Conservation (phyloP, 352 stramenopile species). For the Phytophthora fragariae region DNA sequence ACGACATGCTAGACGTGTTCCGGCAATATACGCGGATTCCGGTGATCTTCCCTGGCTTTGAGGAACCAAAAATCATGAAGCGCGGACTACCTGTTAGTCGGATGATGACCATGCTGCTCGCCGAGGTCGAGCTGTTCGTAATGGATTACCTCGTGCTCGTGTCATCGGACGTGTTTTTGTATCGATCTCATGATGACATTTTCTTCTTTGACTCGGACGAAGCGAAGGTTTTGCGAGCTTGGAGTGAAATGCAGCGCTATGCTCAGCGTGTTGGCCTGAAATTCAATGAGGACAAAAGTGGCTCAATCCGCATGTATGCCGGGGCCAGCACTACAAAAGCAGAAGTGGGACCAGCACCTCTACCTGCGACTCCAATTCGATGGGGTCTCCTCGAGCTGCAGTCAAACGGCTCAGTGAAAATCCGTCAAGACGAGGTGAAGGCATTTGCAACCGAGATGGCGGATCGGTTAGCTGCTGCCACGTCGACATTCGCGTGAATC, state of each 20-base stretch:
- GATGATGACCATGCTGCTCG: conserved; percentile 49
- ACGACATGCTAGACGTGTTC: conserved; percentile 44
- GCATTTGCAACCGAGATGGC: conserved; percentile 53
- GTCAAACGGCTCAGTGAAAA: conserved; percentile 46
- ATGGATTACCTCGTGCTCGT: conserved; percentile 58
- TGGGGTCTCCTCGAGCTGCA: conserved; percentile 57
- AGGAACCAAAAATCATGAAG: conserved; percentile 38
- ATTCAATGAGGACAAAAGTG: conserved; percentile 58
- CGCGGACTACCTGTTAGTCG: conserved; percentile 49
- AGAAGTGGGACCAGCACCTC: conserved; percentile 25
- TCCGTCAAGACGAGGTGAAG: conserved; percentile 43
- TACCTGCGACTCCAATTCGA: conserved; percentile 46
- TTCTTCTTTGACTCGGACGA: conserved; percentile 51
- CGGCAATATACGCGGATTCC: conserved; percentile 51
- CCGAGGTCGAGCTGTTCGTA: conserved; percentile 53
- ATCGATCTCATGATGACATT: conserved; percentile 61
- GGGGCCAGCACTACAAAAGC: conserved; percentile 4
- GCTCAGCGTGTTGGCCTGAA: conserved; percentile 32
- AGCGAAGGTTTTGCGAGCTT: conserved; percentile 41
- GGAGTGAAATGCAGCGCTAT: conserved; percentile 45
- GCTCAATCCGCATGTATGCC: conserved; percentile 40
- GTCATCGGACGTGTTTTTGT: conserved; percentile 44
- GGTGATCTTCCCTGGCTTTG: conserved; percentile 44
- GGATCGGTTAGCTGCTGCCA: conserved; percentile 39
- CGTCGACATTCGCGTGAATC: conserved; percentile 47